These are phyloP conservation scores for Candolleomyces aberdarensis DNA, from an alignment of 768 basidiomycete species.

Conservation along the genomic window DNA sequence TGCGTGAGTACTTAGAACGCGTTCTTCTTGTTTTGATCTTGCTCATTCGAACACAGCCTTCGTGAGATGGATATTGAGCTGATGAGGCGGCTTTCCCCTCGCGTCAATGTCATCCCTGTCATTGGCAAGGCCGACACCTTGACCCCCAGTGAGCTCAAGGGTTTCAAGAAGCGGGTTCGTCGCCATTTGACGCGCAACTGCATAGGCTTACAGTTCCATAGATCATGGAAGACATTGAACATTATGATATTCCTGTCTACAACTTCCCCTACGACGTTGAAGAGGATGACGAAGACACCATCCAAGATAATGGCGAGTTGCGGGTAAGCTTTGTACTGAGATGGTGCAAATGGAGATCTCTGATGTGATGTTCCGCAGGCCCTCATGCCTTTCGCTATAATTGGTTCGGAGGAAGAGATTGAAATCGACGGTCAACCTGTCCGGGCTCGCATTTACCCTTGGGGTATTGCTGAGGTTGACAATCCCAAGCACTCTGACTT, in stretches of 20 bases:
- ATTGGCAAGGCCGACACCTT: conserved; percentile 95
- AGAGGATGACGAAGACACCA: conserved; percentile 98
- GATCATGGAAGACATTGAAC: conserved; percentile 99
- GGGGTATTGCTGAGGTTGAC: conserved; percentile 98
- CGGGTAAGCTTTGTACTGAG: conserved; percentile 47
- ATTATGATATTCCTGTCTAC: conserved; percentile 97
- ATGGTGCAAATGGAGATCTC: too few species aligned
- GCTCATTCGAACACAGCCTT: conserved; percentile 43
- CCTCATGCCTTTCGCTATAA: conserved; percentile 93
- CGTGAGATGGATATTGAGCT: conserved; percentile 99
- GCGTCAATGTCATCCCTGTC: conserved; percentile 98
- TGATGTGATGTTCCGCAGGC: conserved; percentile 43
- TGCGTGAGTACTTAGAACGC: conserved; percentile 54
- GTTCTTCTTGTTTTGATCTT: neutral
- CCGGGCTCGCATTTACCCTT: conserved; percentile 94
- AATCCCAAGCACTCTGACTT: conserved; percentile 99
- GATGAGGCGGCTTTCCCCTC: conserved; percentile 96
- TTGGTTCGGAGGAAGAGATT: conserved; percentile 96
- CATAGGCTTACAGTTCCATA: conserved; percentile 24
- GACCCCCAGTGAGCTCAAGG: conserved; percentile 88
- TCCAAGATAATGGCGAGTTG: conserved; percentile 95
- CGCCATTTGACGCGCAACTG: neutral
- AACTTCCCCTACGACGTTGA: conserved; percentile 99
- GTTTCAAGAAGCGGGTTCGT: conserved; percentile 90
- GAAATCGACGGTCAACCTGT: conserved; percentile 89